Conservation (phyloP, 208 protist species). For the Crithidia expoeki region DNA sequence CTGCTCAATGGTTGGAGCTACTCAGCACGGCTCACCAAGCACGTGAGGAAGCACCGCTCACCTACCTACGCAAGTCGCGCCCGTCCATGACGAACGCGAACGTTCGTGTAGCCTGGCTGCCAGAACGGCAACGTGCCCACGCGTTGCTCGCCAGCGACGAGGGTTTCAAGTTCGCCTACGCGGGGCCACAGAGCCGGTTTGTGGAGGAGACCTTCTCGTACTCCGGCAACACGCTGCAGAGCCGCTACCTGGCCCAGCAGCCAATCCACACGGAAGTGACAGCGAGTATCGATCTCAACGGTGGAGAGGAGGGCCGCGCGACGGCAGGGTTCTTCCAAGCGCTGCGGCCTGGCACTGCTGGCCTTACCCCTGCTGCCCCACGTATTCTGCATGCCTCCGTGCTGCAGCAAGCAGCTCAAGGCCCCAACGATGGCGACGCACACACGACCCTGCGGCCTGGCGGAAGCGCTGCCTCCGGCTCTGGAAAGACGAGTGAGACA, state of each 20-base stretch:
- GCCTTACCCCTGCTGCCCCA: conserved; percentile 13
- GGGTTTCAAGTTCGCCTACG: conserved; percentile 70
- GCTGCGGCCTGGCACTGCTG: not conserved
- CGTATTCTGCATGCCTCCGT: conserved; percentile 63
- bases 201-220: conserved; percentile 83
- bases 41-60: conserved; percentile 74
- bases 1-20: conserved; percentile 74
- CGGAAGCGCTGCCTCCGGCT: conserved; percentile 3
- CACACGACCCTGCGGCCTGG: conserved; percentile 7
- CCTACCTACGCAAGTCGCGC: conserved; percentile 85
- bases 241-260: conserved; percentile 68
- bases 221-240: conserved; percentile 69
- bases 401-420: conserved; percentile 28
- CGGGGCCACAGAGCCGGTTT: conserved; percentile 53
- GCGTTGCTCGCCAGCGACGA: conserved; percentile 78
- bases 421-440: not conserved
- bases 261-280: conserved; percentile 78
- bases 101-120: conserved; percentile 82
- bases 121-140: conserved; percentile 46
- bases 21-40: conserved; percentile 55
- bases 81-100: conserved; percentile 71
- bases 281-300: conserved; percentile 27
- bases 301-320: conserved; percentile 1
- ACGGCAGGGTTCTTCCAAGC: not conserved
- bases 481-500: not conserved